Evolutionary conservation across 495 filamentous ascomycete genomes (phyloP), one percentile per base, ranked within the genome.

Genomic region (Letharia lupina): DNA sequence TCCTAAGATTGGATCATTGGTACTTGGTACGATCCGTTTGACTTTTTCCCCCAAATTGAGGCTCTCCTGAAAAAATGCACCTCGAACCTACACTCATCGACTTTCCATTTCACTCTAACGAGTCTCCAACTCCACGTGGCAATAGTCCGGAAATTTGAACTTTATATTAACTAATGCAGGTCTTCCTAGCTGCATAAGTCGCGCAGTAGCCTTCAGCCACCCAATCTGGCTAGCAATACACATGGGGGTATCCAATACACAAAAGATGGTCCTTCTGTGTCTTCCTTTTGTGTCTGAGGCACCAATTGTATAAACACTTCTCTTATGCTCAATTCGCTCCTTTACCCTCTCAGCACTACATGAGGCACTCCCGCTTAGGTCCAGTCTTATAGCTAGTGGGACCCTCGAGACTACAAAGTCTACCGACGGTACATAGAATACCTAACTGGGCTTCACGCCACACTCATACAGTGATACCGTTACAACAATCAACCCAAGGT

Each of bases 191-290:
- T 56, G 52, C 52, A 56, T 15, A 9, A 16, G 2, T 56, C 28
- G 52, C 13, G 52, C 52, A 35, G 31, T 56, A 56, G 52, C 31
- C 15, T 33, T 33, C 54, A 57, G 54, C 54, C 54, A 57, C 54
- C 3, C 6, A 57, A 10, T 37, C 54, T 57, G 54, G 54, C 54
- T 57, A 57, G 52, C 33, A 37, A 57, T 33, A 18, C 54, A 37
- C 15, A 31, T 12, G 4, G n/a, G 48, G 48, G 28, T 28, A 28
- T 28, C 23, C 23, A 28, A 28, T 28, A 28, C 23, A 28, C n/a
- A 28, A 28, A 28, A 28, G 1, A 28, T 28, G 23, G 23, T 28
- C 23, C 23, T 28, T 28, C 23, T 28, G 23, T 28, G 23, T 28
- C 23, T 28, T 28, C 23, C 23, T 28, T 28, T 28, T 28, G 23